A percentile compares a stretch with the other conserved stretches of the same genome.
Evolutionary conservation across 805 yeast species (phyloP).

Genomic region (Sporopachydermia lactativora): DNA sequence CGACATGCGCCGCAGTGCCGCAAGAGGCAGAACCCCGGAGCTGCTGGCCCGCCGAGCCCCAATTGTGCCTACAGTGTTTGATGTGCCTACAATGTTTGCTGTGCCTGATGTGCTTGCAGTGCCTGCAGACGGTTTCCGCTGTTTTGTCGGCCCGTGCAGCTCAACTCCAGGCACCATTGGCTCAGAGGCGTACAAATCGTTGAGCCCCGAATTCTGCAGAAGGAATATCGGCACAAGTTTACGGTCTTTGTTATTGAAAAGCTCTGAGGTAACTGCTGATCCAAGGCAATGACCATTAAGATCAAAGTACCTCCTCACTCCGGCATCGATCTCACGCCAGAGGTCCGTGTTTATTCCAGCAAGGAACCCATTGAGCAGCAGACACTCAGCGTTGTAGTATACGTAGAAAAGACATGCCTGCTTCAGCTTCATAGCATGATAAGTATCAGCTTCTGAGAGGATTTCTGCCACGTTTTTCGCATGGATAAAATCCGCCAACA

Average conservation of each 20-base stretch:
- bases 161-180: not conserved
- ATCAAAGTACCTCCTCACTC: conserved; percentile 12
- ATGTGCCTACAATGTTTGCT: too few relatives aligned
- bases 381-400: conserved; percentile 45
- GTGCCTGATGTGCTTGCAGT: too few relatives aligned
- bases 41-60: not conserved
- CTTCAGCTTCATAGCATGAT: conserved; percentile 39
- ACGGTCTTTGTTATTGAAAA: conserved; percentile 3
- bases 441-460: conserved; percentile 36
- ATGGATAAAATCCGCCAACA: conserved; percentile 31
- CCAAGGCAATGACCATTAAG: conserved; percentile 5
- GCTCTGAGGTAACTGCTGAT: too few relatives aligned
- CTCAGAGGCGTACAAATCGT: not conserved
- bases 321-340: not conserved
- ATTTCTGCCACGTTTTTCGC: conserved; percentile 48
- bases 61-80: not conserved
- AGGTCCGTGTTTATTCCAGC: conserved; percentile 17
- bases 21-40: too few relatives aligned
- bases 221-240: conserved; percentile 2
- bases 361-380: conserved; percentile 35
- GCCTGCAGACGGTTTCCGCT: not conserved
- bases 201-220: not conserved
- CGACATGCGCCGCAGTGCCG: too few relatives aligned
- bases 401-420: conserved; percentile 55
- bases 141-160: not conserved